Evolutionary conservation across 208 protist species (phyloP).

Genomic region (Trypanosoma grayi): DNA sequence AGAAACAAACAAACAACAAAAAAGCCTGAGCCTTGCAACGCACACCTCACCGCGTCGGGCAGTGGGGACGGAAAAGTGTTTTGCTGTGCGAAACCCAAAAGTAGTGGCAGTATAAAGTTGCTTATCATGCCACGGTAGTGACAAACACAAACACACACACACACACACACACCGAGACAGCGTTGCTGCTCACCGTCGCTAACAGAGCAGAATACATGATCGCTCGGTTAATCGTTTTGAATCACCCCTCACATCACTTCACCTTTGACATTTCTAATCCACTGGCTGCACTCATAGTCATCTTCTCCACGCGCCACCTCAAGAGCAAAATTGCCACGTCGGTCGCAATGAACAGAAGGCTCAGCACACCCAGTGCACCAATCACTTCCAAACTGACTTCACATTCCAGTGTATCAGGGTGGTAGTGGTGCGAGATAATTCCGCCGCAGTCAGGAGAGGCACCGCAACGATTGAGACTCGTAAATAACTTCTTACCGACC

Average conservation of each 20-base stretch:
- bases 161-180: no score
- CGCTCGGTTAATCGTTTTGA: no score
- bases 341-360: conserved; percentile 22
- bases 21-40: no score
- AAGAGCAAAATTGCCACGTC: conserved; percentile 45
- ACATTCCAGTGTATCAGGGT: conserved; percentile 45
- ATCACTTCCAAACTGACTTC: conserved; percentile 19
- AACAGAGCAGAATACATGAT: no score
- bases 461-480: conserved; percentile 51
- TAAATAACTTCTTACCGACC: conserved; percentile 29
- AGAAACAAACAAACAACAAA: conserved; percentile 26
- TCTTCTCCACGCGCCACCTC: conserved; percentile 23
- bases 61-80: no score
- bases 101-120: no score
- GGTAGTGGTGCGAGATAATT: conserved; percentile 38
- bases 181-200: no score
- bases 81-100: no score
- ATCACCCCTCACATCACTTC: conserved; percentile 12
- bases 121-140: no score
- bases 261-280: conserved; percentile 30
- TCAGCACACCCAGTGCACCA: conserved; percentile 25
- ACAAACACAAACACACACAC: no score
- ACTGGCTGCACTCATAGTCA: conserved; percentile 37
- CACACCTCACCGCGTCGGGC: no score
- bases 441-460: conserved; percentile 23